Conservation (phyloP, 257 asterid species). For the Ehretia macrophylla region DNA sequence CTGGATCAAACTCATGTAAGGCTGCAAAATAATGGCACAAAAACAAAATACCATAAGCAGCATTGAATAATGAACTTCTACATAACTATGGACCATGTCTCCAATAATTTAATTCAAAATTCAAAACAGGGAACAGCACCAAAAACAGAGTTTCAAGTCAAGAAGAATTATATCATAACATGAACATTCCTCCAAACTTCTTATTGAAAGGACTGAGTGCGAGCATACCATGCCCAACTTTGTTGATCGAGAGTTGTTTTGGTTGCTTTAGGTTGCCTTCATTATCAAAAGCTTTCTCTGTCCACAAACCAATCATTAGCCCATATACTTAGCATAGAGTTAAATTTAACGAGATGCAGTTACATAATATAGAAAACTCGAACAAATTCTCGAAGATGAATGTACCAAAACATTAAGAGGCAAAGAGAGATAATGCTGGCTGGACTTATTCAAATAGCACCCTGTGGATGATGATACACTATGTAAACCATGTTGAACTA, state of each 20-base stretch:
- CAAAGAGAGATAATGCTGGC: slow-evolving; percentile 4
- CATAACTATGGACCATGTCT: background rate
- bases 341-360: too few relatives aligned
- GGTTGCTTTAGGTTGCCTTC: slow-evolving; percentile 66
- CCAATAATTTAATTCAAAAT: background rate
- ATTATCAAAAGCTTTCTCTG: slow-evolving; percentile 78
- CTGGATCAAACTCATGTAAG: slow-evolving; percentile 57
- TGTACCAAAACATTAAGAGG: background rate
- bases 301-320: slow-evolving; percentile 12
- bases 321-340: background rate
- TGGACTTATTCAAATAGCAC: background rate
- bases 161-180: background rate
- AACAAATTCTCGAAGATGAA: too few relatives aligned
- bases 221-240: slow-evolving; percentile 82
- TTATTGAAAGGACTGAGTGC: background rate
- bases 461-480: background rate
- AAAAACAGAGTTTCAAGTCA: slow-evolving; percentile 3
- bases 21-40: slow-evolving; percentile 35
- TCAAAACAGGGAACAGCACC: background rate
- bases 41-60: background rate
- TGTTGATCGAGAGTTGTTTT: slow-evolving; percentile 66
- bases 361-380: too few relatives aligned
- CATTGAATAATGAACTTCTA: background rate
- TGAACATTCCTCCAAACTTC: background rate
- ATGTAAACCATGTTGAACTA: too few relatives aligned